phyloP scores from a whole-genome alignment of 176 grass and related monocot species.

The Chloris gayana region DNA sequence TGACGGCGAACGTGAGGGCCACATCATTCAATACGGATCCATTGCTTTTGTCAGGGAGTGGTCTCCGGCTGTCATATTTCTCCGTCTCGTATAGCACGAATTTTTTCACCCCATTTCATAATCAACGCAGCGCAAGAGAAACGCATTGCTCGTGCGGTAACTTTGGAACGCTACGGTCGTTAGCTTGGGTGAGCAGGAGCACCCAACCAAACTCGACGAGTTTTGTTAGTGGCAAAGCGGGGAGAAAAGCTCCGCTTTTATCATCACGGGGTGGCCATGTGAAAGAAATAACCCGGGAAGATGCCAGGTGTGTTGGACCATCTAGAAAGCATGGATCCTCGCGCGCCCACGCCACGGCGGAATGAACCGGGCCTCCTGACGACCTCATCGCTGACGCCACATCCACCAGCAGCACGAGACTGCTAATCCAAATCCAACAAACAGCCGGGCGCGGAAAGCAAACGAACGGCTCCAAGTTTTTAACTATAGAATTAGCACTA shows the following conservation, averaged over 20 bases:
- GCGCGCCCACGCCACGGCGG: neutral
- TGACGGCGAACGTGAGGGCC: slow-evolving; percentile 12
- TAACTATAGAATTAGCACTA: neutral
- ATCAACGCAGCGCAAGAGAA: neutral
- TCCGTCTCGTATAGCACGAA: neutral
- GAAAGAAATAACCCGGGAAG: neutral
- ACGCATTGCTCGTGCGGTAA: neutral
- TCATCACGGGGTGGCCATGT: slow-evolving; percentile 8
- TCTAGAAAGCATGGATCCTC: slow-evolving; percentile 18
- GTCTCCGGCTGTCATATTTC: neutral
- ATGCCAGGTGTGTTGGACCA: slow-evolving; percentile 2
- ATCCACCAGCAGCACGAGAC: neutral
- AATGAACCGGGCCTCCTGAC: neutral
- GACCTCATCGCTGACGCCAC: slow-evolving; percentile 51
- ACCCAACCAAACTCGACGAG: neutral
- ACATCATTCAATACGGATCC: slow-evolving; percentile 15
- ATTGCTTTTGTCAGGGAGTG: neutral
- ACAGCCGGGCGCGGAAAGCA: neutral
- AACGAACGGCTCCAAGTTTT: neutral
- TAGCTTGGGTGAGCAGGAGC: neutral
- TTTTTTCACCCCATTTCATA: neutral
- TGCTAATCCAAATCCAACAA: slow-evolving; percentile 4
- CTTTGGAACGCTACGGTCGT: neutral
- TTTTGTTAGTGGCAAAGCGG: neutral
- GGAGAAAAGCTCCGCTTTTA: neutral